Evolutionary conservation across 495 filamentous ascomycete genomes (phyloP).

Genomic region (Staphylotrichum tortipilum): DNA sequence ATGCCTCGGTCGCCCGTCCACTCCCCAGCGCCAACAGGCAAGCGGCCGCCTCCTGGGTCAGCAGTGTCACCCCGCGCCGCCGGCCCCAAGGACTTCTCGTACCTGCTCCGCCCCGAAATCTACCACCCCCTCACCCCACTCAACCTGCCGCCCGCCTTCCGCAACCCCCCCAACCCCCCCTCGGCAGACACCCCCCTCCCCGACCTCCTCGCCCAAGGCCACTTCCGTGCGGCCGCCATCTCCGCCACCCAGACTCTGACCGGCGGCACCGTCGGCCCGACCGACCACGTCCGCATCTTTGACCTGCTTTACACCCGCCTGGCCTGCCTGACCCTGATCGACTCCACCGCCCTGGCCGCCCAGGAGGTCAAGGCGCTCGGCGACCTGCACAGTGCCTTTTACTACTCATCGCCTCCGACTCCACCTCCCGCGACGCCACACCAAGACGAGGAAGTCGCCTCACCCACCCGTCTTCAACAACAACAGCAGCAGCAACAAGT

Average conservation of each 20-base stretch:
- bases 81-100: constrained; percentile 62
- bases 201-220: constrained; percentile 47
- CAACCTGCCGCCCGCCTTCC: constrained; percentile 57
- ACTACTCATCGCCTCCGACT: constrained; percentile 20
- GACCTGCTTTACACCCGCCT: constrained; percentile 72
- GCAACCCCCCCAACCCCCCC: constrained; percentile 36
- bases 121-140: constrained; percentile 69
- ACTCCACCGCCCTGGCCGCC: constrained; percentile 60
- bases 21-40: constrained; percentile 14
- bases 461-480: no score
- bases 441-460: no score
- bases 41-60: not conserved
- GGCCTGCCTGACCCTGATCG: constrained; percentile 68
- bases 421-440: no score
- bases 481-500: no score
- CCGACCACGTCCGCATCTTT: constrained; percentile 59
- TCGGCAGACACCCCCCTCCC: constrained; percentile 41
- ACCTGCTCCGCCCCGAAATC: constrained; percentile 65
- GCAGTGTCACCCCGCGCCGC: constrained; percentile 9
- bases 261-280: constrained; percentile 30
- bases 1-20: constrained; percentile 18
- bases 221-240: constrained; percentile 68
- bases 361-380: constrained; percentile 79
- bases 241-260: constrained; percentile 61
- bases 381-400: constrained; percentile 68